A percentile compares a stretch with the other conserved stretches of the same genome.
These are phyloP conservation scores for Nakazawaea peltata DNA, from an alignment of 805 yeast genomes.

Conservation along the genomic window DNA sequence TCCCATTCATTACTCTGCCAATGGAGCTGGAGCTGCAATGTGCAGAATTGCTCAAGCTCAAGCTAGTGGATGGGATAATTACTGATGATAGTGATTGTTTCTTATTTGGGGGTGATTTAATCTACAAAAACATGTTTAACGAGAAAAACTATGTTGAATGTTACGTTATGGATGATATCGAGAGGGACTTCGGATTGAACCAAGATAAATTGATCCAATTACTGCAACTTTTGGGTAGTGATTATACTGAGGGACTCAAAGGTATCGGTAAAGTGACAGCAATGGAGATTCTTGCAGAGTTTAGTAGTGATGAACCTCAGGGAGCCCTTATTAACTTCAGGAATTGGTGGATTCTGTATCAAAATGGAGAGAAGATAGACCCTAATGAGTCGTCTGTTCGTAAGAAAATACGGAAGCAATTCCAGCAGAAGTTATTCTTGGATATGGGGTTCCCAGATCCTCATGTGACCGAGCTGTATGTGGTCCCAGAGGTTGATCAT, in stretches of 20 bases:
- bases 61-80: conserved; percentile 86
- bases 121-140: conserved; percentile 90
- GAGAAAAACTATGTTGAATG: conserved; percentile 90
- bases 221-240: conserved; percentile 86
- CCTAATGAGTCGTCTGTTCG: conserved; percentile 38
- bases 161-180: conserved; percentile 55
- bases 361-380: conserved; percentile 28
- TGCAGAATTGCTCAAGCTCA: conserved; percentile 62
- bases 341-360: conserved; percentile 51
- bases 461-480: conserved; percentile 65
- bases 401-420: conserved; percentile 48
- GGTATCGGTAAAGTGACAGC: conserved; percentile 94
- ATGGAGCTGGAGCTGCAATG: conserved; percentile 99
- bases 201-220: conserved; percentile 64
- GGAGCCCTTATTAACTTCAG: conserved; percentile 28
- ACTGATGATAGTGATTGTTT: conserved; percentile 98
- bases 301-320: conserved; percentile 32
- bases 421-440: conserved; percentile 48
- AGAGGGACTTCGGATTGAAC: conserved; percentile 53
- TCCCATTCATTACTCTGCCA: conserved; percentile 93
- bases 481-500: conserved; percentile 74
- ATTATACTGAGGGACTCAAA: conserved; percentile 86
- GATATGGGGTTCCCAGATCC: conserved; percentile 64
- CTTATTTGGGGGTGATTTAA: conserved; percentile 76
- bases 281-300: conserved; percentile 84